Evolutionary conservation across 164 flowering plant species (phyloP), one percentile per base, ranked within the genome.

Genomic region (Nelumbo lutea): DNA sequence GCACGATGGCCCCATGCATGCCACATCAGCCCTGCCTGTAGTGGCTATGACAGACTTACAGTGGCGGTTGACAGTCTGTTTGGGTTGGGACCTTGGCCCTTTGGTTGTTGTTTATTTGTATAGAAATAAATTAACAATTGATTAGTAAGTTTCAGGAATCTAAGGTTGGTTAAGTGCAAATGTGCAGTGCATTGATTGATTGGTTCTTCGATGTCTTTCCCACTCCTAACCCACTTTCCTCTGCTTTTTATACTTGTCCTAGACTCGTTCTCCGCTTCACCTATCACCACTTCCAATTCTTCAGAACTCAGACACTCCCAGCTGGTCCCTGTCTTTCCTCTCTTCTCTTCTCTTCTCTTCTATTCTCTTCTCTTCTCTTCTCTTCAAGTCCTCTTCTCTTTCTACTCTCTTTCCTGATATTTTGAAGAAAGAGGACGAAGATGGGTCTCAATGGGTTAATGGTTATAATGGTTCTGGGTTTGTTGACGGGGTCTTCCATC

Each of bases 401-500:
- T 50, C 53, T 13, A 50, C 53, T 2, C 9, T 8, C 9, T 8
- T 8, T 8, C 8, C 11, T 50, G 11, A 55, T 5, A 14, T 4
- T 11, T 55, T 55, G 15, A 55, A 40, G 13, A 2, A 9, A 52
- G 5, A 2, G 40, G 42, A 58, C 4, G 61, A 59, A 59, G 61
- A 59, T 59, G 61, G 61, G 42, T 59, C 8, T 59, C 43, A 39
- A 42, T 42, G 15, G 46, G 45, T 56, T 72, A 9, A 43, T 55
- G 27, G 47, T 15, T 0, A 7, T 61, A 3, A 14, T 67, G 63
- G 51, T 67, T 0, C 48, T 67, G 14, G 70, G 62, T 9, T 8
- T 67, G 7, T 47, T 72, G 41, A 9, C 51, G 9, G 62, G 67
- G 4, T 67, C 75, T 45, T 10, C 67, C 2, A 45, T 67, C 2